Conservation (phyloP, 2,329 filamentous ascomycete genomes). For the Tolypocladium sp. region DNA sequence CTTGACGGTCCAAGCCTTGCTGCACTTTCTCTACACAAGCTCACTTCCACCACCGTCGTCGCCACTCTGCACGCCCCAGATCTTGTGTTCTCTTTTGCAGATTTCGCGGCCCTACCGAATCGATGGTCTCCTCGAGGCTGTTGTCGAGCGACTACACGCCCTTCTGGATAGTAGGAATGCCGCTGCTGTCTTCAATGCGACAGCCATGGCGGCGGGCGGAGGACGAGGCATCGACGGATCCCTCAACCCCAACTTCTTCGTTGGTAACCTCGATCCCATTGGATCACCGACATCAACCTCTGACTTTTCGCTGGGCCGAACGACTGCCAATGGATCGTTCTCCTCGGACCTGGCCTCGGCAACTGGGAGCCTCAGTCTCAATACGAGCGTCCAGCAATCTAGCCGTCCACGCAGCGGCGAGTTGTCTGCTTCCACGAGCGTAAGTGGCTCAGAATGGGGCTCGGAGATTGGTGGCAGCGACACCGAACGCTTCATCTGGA, state of each 20-base stretch:
- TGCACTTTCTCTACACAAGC: constrained; percentile 91
- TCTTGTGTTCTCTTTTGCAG: constrained; percentile 89
- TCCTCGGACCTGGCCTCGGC: constrained; percentile 22
- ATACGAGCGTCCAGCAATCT: constrained; percentile 29
- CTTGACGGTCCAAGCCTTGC: constrained; percentile 78
- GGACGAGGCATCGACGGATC: constrained; percentile 70
- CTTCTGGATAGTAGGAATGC: constrained; percentile 89
- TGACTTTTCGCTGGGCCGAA: constrained; percentile 23
- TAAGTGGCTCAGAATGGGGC: constrained; percentile 47
- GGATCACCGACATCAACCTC: constrained; percentile 21
- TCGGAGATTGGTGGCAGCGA: constrained; percentile 43
- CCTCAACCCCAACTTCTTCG: constrained; percentile 54
- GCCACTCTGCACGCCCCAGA: constrained; percentile 82
- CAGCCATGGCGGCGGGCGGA: constrained; percentile 93
- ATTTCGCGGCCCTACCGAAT: constrained; percentile 88
- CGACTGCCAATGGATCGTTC: constrained; percentile 17
- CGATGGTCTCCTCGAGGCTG: constrained; percentile 84
- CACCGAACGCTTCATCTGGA: constrained; percentile 55
- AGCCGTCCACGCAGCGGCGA: constrained; percentile 36
- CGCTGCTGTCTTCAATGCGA: constrained; percentile 94
- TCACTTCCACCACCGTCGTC: constrained; percentile 69
- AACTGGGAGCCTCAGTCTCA: constrained; percentile 36
- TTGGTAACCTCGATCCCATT: constrained; percentile 37
- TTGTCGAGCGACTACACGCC: constrained; percentile 82
- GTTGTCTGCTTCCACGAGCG: constrained; percentile 39